Evolutionary conservation across 441 rosid species (phyloP), one percentile per base, ranked within the genome.

Genomic region (Iberis amara): DNA sequence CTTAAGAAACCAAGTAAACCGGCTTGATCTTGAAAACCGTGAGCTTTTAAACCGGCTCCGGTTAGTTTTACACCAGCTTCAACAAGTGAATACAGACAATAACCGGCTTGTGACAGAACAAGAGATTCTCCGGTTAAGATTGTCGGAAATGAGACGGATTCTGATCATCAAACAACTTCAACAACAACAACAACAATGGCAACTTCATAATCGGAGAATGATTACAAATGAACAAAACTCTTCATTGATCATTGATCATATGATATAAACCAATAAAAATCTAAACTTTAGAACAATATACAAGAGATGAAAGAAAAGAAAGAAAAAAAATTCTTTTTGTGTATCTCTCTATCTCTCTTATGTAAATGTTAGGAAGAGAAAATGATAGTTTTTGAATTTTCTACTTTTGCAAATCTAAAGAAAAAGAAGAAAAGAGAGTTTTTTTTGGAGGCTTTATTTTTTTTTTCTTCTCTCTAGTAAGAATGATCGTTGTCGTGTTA

Each of bases 131-230:
- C 84, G 66, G 59, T 77, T 61, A 11, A 82, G 71, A 58, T 70
- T 90, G 37, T 75, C 73, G 62, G 76, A 74, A 47, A 57, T 85
- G 50, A 54, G 62, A 9, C 80, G 74, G 59, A 65, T 82, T 55
- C 55, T 86, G 72, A 38, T 77, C 33, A 10, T 77, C 61, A 71
- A 69, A 69, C 89, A 77, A 61, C 80, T 76, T 18, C 85, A 79
- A 32, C 85, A 71, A 48, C 61, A 47, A 54, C 64, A 52, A 39
- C n/a, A n/a, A n/a, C n/a, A n/a, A n/a, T 24, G 27, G 27, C 3
- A 24, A 24, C 27, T 24, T 24, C 27, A 24, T 24, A 24, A 24
- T 4, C 42, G 65, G 49, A 54, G 68, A 68, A 47, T 68, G 5
- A 39, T 64, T 57, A 61, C 66, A 8, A 55, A 43, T 18, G 79